Base-by-base conservation (phyloP, 176 grass and related monocot genomes). In the Avena insularis region DNA sequence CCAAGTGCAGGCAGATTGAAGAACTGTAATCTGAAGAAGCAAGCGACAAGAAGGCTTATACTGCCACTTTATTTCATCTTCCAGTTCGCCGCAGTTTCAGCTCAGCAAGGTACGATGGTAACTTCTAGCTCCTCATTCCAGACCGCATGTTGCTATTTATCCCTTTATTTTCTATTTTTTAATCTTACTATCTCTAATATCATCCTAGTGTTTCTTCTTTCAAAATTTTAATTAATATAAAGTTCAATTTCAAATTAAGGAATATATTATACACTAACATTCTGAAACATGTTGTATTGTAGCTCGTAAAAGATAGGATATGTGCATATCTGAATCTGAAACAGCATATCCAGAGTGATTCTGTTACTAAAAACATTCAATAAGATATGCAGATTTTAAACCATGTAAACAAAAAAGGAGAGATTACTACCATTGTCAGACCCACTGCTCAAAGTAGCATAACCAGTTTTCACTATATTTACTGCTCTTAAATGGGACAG, bases 21-120 rank as follows among this genome's bases (percentile, higher is more conserved):
- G 77, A 85, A 74, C 15, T 68, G 70, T 25, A 4, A 86, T 70
- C 61, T 77, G 59, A 90, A 67, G 77, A 85, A 85, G 48, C 31
- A 89, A 72, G 19, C 29, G 6, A 43, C 51, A 71, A 54, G 71
- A 90, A 83, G 54, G 63, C 58, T 71, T 29, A 54, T 85, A 33
- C 43, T 78, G 71, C 43, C 82, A 54, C 71, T 77, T 82, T 78
- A 60, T 78, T 77, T 71, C 51, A 90, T 86, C 48, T 19, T 70
- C 10, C 38, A 68, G 20, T 86, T 76, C 3, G 13, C 57, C 36
- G 19, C 66, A 74, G 46, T 23, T 14, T 74, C 17, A 2, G 78
- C 61, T 50, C 78, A 60, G 79, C 61, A 86, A 88, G 63, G 81
- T 71, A 77, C 61, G 71, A 82, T 21, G 15, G 75, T 82, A 59